These are phyloP conservation scores for Arxiozyma heterogenica DNA, from an alignment of 1,139 yeast genomes.

Conservation along the genomic window DNA sequence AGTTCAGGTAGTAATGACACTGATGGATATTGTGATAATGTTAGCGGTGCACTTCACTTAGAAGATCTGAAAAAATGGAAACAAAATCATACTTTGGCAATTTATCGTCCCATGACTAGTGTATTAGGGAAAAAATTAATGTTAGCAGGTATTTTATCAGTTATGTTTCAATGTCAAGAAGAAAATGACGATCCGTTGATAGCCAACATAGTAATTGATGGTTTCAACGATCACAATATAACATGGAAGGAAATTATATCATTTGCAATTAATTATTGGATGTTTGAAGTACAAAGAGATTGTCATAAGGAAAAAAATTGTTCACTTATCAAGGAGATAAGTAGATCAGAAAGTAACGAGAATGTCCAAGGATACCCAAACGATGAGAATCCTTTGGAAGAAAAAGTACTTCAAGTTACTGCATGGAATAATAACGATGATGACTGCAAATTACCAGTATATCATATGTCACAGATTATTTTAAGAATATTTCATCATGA, in stretches of 20 bases:
- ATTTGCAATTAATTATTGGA: slow-evolving; percentile 57
- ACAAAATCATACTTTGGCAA: not conserved
- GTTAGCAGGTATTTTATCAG: slow-evolving; percentile 60
- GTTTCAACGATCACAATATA: slow-evolving; percentile 31
- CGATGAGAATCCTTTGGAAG: not conserved
- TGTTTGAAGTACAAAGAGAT: slow-evolving; percentile 17
- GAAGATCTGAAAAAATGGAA: not conserved
- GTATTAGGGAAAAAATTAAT: slow-evolving; percentile 53
- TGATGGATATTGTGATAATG: not conserved
- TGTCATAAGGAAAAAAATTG: slow-evolving; percentile 14
- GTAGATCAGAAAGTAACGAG: slow-evolving; percentile 2
- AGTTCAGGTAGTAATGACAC: not conserved
- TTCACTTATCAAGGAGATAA: slow-evolving; percentile 4
- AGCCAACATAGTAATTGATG: slow-evolving; percentile 41
- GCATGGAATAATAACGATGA: slow-evolving; percentile 10
- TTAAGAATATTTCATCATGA: slow-evolving; percentile 69
- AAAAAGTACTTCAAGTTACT: slow-evolving; percentile 4
- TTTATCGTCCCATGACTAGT: slow-evolving; percentile 9
- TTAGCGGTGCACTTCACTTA: not conserved
- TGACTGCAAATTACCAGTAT: slow-evolving; percentile 49
- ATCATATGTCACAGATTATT: slow-evolving; percentile 65
- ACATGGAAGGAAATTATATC: slow-evolving; percentile 58
- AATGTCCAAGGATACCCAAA: not conserved
- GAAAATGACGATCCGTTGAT: slow-evolving; percentile 16
- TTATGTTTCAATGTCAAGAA: slow-evolving; percentile 69